Conservation (phyloP, 257 asterid species). For the Solanum piurae region DNA sequence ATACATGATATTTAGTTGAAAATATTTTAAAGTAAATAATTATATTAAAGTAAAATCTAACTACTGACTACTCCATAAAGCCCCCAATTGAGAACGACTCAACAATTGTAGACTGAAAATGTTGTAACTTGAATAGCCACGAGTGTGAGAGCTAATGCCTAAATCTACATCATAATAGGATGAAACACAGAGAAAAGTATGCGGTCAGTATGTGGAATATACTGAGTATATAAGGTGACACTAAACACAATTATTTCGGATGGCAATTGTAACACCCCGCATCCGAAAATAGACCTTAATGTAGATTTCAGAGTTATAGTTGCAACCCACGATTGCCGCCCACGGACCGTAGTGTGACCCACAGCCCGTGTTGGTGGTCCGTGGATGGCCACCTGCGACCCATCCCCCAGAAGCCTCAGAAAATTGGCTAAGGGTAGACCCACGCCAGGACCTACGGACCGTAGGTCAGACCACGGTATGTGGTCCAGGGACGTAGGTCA, state of each 20-base stretch:
- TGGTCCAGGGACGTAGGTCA: too few relatives aligned
- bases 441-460: too few relatives aligned
- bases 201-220: neutral
- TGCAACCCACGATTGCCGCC: too few relatives aligned
- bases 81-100: neutral
- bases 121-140: neutral
- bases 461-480: rapidly evolving
- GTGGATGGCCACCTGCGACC: too few relatives aligned
- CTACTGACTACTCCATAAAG: neutral
- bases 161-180: neutral
- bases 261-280: too few relatives aligned
- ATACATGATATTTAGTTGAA: neutral
- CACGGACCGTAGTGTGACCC: too few relatives aligned
- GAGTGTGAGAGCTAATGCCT: neutral
- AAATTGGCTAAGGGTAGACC: too few relatives aligned
- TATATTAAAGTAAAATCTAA: neutral
- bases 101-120: neutral
- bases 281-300: too few relatives aligned
- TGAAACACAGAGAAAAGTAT: neutral
- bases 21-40: neutral
- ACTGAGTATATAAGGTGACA: neutral
- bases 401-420: too few relatives aligned
- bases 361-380: too few relatives aligned
- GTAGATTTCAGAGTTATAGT: too few relatives aligned
- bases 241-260: too few relatives aligned